These are phyloP conservation scores for Trichoderma pleuroti DNA, from an alignment of 2,329 filamentous ascomycete species.

Conservation along the genomic window DNA sequence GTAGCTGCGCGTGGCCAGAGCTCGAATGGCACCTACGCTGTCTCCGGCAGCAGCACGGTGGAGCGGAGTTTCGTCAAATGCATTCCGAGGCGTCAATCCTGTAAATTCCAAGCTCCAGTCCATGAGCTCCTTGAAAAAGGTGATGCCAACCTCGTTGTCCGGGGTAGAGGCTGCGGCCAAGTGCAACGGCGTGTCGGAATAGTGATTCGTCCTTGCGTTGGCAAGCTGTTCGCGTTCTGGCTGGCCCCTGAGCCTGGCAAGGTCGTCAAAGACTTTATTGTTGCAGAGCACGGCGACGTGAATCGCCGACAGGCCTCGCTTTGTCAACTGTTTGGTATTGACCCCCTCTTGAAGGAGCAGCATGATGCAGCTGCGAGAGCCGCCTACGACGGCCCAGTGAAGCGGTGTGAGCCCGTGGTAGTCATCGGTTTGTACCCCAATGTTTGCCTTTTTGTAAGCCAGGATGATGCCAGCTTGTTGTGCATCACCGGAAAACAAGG, in stretches of 20 bases:
- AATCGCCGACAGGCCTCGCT: neutral
- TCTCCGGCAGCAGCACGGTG: constrained; percentile 11
- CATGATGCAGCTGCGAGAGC: neutral
- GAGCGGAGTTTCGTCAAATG: constrained; percentile 16
- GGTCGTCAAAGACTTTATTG: neutral
- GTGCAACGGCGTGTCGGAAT: constrained; percentile 2
- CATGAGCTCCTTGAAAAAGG: neutral
- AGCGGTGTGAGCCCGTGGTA: constrained; percentile 1
- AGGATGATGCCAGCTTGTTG: neutral
- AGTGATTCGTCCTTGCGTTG: neutral
- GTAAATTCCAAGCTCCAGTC: neutral
- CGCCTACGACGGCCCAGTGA: constrained; percentile 14
- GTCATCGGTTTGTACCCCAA: neutral
- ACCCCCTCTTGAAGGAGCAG: neutral
- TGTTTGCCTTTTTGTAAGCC: neutral
- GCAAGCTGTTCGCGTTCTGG: neutral
- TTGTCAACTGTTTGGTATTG: neutral
- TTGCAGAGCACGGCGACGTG: constrained; percentile 12
- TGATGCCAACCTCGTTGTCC: neutral
- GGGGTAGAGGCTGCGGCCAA: constrained; percentile 9
- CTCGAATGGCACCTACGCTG: neutral
- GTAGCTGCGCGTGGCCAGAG: neutral
- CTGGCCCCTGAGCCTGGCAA: neutral
- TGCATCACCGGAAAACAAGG: constrained; percentile 2
- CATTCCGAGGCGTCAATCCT: neutral